Percentiles rank a stretch among this genome's conserved stretches.
phyloP scores from a whole-genome alignment of 2,329 filamentous ascomycete species.

The Didymellaceae sp. region DNA sequence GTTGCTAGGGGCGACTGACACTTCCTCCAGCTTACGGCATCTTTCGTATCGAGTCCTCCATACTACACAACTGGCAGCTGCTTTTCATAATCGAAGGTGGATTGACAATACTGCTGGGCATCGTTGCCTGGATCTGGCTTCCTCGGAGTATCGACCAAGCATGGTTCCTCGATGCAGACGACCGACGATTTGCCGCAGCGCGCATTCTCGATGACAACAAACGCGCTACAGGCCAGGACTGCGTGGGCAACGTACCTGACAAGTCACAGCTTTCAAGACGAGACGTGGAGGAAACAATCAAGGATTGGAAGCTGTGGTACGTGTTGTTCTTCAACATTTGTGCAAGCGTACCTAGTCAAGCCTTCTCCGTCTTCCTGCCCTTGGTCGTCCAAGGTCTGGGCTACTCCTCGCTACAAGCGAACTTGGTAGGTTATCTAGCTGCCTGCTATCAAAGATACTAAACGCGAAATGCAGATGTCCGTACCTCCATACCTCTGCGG shows the following conservation, averaged over 20 bases:
- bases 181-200: constrained; percentile 22
- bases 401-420: constrained; percentile 26
- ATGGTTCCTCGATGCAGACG: constrained; percentile 48
- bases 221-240: background rate
- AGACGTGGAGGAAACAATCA: constrained; percentile 25
- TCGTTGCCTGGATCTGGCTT: constrained; percentile 38
- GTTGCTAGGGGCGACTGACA: constrained; percentile 5
- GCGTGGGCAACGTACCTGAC: constrained; percentile 1
- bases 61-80: constrained; percentile 57
- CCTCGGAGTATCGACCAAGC: constrained; percentile 36
- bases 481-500: constrained; percentile 1
- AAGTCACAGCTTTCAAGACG: constrained; percentile 21
- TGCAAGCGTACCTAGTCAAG: constrained; percentile 50
- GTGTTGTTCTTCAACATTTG: constrained; percentile 49
- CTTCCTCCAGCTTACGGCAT: constrained; percentile 45
- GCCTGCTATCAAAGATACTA: background rate
- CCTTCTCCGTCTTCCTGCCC: constrained; percentile 53
- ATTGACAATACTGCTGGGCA: constrained; percentile 40
- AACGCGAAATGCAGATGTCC: background rate
- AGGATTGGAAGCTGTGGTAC: constrained; percentile 34
- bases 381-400: constrained; percentile 53
- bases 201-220: constrained; percentile 28
- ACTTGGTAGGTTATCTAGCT: constrained; percentile 18
- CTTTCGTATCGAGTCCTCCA: constrained; percentile 54
- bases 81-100: constrained; percentile 53